Percentiles rank a stretch among this genome's conserved stretches.
Conservation (phyloP, 1,284 basidiomycete genomes). For the Anthracocystis panici-leucophaei region DNA sequence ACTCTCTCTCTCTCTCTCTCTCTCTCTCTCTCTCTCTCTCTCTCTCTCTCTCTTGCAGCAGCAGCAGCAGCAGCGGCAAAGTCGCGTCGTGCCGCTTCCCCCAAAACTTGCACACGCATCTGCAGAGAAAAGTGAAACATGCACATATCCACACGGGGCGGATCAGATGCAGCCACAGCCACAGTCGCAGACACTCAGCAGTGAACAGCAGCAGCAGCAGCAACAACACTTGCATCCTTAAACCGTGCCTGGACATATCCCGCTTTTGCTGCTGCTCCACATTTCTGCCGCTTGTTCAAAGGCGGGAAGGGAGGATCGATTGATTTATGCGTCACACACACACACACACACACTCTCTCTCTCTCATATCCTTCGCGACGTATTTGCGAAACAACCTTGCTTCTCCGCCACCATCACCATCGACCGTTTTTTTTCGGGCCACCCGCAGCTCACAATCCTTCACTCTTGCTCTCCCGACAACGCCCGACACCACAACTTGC, state of each 20-base stretch:
- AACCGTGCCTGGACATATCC: conserved; percentile 4
- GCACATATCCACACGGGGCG: background rate
- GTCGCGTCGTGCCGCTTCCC: background rate
- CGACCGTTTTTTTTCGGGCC: no score
- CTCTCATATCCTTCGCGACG: background rate
- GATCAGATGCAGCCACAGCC: no score
- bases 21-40: no score
- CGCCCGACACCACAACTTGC: background rate
- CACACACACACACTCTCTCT: no score
- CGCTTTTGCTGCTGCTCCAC: background rate
- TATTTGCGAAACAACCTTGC: background rate
- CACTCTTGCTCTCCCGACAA: background rate
- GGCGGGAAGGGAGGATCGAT: background rate
- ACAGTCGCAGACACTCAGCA: background rate
- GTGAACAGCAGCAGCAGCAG: background rate
- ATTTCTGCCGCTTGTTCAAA: conserved; percentile 2
- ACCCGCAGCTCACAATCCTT: background rate
- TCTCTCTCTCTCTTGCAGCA: background rate
- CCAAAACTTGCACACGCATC: conserved; percentile 3
- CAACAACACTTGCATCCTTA: background rate
- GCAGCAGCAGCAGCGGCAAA: background rate
- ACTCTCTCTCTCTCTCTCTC: no score
- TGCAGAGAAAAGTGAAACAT: conserved; percentile 1
- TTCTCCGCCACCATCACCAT: conserved; percentile 1
- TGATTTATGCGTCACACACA: background rate